Base-by-base conservation (phyloP, 2,329 filamentous ascomycete genomes). In the Apiospora arundinis region DNA sequence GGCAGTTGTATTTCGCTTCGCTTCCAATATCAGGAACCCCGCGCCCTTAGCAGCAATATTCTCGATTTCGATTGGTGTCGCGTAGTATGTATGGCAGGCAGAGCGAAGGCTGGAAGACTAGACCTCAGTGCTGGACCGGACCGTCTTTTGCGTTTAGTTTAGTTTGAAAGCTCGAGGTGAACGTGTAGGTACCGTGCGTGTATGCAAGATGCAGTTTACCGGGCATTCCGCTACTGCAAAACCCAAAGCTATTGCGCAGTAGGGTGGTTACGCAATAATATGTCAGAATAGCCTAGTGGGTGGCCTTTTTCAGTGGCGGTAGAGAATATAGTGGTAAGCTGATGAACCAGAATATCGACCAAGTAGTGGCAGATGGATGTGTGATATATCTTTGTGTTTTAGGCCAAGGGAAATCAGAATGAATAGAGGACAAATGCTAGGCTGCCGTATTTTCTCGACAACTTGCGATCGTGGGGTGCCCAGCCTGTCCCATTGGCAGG, bases 231-330 rank as follows among this genome's bases (percentile, higher is more conserved):
- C 56, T 40, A n/a, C 56, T 40, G 56, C 56, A 40, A 63, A 63
- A 63, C 56, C 40, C 56, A 40, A 63, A 21, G n/a, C 21, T 37
- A 63, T 40, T n/a, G 32, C 32, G 32, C 21, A 21, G 56, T n/a
- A 32, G 32, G 28, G 56, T 40, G 56, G 37, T 63, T 63, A 63
- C 56, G 56, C 56, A 63, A 63, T 21, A 40, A 63, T 63, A 63
- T 63, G 56, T 40, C 56, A 63, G 32, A 28, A 60, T 37, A 32
- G 16, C 16, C 52, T 37, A 60, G 37, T 37, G 28, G 9, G n/a
- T 40, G 56, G 28, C 16, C 4, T 12, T 56, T 21, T 32, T 32
- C 28, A 18, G 28, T 23, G 12, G 18, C 12, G 9, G 23, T 56
- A 52, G 23, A 56, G 25, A 28, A 45, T 42, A 42, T 45, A 32